Evolutionary conservation across 805 yeast species (phyloP).

Genomic region (Scheffersomyces stipitis): DNA sequence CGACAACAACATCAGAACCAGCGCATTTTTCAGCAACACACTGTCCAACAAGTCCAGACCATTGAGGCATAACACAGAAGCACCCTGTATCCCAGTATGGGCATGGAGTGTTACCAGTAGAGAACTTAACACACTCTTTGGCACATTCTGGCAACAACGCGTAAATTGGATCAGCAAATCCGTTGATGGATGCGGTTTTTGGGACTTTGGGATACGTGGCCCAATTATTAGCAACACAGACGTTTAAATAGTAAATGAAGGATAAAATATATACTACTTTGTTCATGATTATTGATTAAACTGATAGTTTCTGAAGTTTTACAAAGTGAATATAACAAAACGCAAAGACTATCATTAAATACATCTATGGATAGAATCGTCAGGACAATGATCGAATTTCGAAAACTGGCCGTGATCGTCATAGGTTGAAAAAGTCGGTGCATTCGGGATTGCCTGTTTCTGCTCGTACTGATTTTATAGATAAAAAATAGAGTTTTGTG

Average conservation of each 20-base stretch:
- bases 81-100: slow-evolving; percentile 57
- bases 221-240: not conserved
- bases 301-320: no score
- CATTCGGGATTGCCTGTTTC: no score
- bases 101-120: slow-evolving; percentile 45
- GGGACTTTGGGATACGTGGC: slow-evolving; percentile 48
- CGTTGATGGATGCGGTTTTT: slow-evolving; percentile 47
- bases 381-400: no score
- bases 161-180: slow-evolving; percentile 48
- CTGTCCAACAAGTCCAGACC: slow-evolving; percentile 43
- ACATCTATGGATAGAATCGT: no score
- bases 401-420: no score
- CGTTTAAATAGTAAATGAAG: not conserved
- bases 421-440: no score
- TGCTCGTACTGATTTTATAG: not conserved
- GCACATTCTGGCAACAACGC: slow-evolving; percentile 43
- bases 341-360: no score
- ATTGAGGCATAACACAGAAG: slow-evolving; percentile 48
- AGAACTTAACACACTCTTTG: slow-evolving; percentile 34
- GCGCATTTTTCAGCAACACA: slow-evolving; percentile 41
- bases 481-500: no score
- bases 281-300: no score
- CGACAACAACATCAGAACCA: slow-evolving; percentile 35
- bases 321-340: no score
- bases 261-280: not conserved